phyloP scores from a whole-genome alignment of 1,139 yeast species.

The Zygoascus sp. region DNA sequence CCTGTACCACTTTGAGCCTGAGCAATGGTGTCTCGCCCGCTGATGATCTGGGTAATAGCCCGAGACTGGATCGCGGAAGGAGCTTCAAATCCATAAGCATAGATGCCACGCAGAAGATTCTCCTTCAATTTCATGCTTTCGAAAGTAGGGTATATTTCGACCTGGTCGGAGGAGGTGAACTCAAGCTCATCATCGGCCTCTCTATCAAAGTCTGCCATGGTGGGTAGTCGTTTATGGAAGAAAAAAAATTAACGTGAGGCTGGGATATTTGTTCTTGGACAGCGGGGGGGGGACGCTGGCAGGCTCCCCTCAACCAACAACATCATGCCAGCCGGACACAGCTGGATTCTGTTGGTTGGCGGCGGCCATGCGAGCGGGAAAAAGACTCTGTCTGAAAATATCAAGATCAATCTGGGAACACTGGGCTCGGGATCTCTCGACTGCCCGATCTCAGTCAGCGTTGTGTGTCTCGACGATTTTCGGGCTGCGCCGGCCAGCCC shows the following conservation, averaged over 20 bases:
- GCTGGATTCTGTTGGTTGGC: constrained; percentile 52
- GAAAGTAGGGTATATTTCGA: constrained; percentile 39
- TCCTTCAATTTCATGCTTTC: constrained; percentile 33
- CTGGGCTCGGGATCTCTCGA: constrained; percentile 4
- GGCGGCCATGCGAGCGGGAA: constrained; percentile 79
- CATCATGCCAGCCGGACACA: neutral
- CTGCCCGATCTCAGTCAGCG: constrained; percentile 13
- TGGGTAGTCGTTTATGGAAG: neutral
- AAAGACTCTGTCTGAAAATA: constrained; percentile 29
- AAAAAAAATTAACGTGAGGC: neutral
- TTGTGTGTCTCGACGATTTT: constrained; percentile 11
- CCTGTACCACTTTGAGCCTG: constrained; percentile 99
- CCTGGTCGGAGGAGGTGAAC: constrained; percentile 58
- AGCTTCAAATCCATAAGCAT: constrained; percentile 85
- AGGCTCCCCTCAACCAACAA: neutral
- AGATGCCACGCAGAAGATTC: constrained; percentile 65
- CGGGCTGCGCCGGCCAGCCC: constrained; percentile 5
- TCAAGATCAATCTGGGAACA: constrained; percentile 7
- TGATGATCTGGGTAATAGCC: constrained; percentile 87
- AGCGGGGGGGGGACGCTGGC: too few relatives aligned
- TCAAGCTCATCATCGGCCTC: constrained; percentile 52
- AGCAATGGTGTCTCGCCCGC: constrained; percentile 89
- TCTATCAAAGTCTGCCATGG: constrained; percentile 44
- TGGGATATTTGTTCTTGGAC: neutral
- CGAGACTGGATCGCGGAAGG: constrained; percentile 96